Base-by-base conservation (phyloP, 495 filamentous ascomycete genomes). In the Neurospora discreta region DNA sequence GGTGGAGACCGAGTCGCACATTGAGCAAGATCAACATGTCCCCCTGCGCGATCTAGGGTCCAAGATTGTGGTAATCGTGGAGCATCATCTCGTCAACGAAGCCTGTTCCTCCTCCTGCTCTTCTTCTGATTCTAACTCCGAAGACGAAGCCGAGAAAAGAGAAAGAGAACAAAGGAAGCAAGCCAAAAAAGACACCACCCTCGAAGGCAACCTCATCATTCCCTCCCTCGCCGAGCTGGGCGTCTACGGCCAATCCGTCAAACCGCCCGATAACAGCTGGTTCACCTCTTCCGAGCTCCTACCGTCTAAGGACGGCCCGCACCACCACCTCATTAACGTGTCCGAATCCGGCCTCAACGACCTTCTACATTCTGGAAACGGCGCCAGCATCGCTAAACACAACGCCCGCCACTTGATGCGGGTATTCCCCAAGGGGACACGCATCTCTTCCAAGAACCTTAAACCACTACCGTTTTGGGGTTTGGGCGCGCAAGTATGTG, bases 251-350 rank as follows among this genome's bases (percentile, higher is more conserved):
- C 86, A 88, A 71, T 86, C 84, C 0, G 84, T 87, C 18, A 88
- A 88, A 72, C 86, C 86, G 0, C 74, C 72, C 69, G 84, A 88
- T 71, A 79, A 82, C 68, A 85, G 84, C 0, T 88, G 86, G 86
- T 86, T 81, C 74, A 78, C 81, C 11, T 39, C 74, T 16, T 72
- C 68, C 0, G 7, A 42, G 2, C 72, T 73, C 1, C 38, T 52
- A 2, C 40, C 11, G 1, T 74, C 86, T 4, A 74, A 75, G 16
- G 82, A 85, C 68, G 82, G 80, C 0, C 86, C 86, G 7, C 85
- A 84, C 69, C 83, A 87, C 76, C 86, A 87, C 70, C 78, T 88
- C 46, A 87, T 88, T 81, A 88, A 88, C 74, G 80, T 88, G 0
- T 87, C 85, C 8, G 86, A 88, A 73, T 78, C 79, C 1, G 85